Base-by-base conservation (phyloP, 2,329 filamentous ascomycete genomes). In the Aspergillus thermomutatus region DNA sequence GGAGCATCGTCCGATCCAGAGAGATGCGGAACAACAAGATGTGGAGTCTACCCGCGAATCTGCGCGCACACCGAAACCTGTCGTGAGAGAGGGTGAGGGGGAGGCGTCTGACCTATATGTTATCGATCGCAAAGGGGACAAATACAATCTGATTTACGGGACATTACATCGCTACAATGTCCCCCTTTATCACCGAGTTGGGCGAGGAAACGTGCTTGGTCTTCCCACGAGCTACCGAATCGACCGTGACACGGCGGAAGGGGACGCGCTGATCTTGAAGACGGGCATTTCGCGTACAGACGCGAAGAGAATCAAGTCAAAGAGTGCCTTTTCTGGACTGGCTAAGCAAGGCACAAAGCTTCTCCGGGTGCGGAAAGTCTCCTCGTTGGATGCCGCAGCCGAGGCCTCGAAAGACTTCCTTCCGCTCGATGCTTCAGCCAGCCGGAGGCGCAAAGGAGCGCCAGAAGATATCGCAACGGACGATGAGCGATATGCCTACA, bases 61-160 rank as follows among this genome's bases (percentile, higher is more conserved):
- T 21, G 37, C 45, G 28, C 51, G 58, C 17, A 23, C 43, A n/a
- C 34, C 55, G 48, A 56, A 57, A 14, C 55, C 51, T 47, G 11
- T 37, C 51, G 51, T 63, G 49, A 69, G 59, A 25, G 45, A 59
- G 8, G 26, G 50, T n/a, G 46, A 49, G 34, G 60, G 60, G 4
- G 65, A 66, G 23, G 56, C 45, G 6, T 54, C 62, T 4, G 66
- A 68, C 27, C 68, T 81, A 3, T 92, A 84, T 69, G 65, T 84
- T 47, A 66, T 90, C 52, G 93, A 97, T 72, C 84, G 79, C 45
- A 86, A 85, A 66, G 92, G 93, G 0, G 93, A 97, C 66, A 78
- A 82, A 4, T 82, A 91, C 49, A 91, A 94, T 62, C 72, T 88
- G 47, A 82, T 82, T 26, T 97, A 92, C 70, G 90, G 90, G 1